These are phyloP conservation scores for Parachaetomium inaequale DNA, from an alignment of 495 filamentous ascomycete species.

Conservation along the genomic window DNA sequence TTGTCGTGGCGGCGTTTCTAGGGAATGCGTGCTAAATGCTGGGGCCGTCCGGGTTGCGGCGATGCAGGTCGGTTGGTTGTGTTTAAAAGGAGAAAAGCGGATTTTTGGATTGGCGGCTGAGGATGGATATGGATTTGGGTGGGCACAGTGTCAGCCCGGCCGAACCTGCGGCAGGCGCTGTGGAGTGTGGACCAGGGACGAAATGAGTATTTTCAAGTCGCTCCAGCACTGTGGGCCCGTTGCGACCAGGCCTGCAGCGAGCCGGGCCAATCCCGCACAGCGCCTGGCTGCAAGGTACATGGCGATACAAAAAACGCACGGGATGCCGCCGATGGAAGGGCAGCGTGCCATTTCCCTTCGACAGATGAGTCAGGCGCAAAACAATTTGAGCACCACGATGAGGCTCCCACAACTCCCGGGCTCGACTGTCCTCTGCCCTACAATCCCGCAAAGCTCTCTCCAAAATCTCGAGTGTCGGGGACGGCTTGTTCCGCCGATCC, in stretches of 20 bases:
- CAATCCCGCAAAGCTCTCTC: no score
- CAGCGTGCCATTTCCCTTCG: background rate
- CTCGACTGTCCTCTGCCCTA: background rate
- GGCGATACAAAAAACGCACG: background rate
- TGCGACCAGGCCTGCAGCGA: background rate
- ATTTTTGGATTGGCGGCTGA: constrained; percentile 34
- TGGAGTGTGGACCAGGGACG: background rate
- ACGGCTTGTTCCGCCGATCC: constrained; percentile 5
- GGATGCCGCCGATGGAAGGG: no score
- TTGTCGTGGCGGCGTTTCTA: background rate
- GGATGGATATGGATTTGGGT: constrained; percentile 23
- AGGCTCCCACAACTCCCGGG: background rate
- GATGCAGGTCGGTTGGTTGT: constrained; percentile 5
- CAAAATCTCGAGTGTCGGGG: background rate
- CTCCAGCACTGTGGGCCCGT: constrained; percentile 3
- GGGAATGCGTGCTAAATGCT: constrained; percentile 1
- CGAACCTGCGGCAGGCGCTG: background rate
- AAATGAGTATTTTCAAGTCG: constrained; percentile 7
- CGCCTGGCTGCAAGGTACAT: background rate
- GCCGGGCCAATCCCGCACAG: background rate
- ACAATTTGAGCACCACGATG: background rate
- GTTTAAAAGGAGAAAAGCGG: constrained; percentile 29
- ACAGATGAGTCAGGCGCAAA: background rate
- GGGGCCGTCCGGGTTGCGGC: constrained; percentile 1
- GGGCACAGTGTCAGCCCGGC: constrained; percentile 19